Evolutionary conservation across 495 filamentous ascomycete species (phyloP).

Genomic region (Clohesyomyces aquaticus): DNA sequence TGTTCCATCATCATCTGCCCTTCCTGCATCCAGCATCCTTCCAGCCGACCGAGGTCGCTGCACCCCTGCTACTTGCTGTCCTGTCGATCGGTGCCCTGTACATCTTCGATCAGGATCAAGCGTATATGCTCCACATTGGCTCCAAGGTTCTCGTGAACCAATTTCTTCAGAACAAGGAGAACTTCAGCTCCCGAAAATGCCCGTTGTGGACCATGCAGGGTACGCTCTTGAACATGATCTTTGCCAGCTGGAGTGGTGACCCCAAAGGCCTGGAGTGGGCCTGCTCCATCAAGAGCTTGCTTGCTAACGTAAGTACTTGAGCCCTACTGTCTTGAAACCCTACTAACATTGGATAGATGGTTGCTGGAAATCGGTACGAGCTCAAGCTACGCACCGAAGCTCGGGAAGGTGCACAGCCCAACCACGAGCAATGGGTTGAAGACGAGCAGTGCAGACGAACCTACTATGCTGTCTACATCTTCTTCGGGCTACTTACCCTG

Average conservation of each 20-base stretch:
- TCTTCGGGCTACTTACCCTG: slow-evolving; percentile 93
- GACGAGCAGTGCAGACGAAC: slow-evolving; percentile 96
- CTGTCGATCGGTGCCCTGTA: slow-evolving; percentile 96
- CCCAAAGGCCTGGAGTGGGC: slow-evolving; percentile 98
- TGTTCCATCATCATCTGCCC: slow-evolving; percentile 96
- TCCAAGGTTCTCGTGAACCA: slow-evolving; percentile 96
- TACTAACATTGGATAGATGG: slow-evolving; percentile 63
- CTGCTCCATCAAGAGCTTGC: slow-evolving; percentile 94
- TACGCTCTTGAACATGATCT: slow-evolving; percentile 96
- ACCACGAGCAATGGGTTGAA: slow-evolving; percentile 90
- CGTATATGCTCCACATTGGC: slow-evolving; percentile 94
- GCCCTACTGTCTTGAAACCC: neutral
- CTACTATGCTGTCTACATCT: slow-evolving; percentile 99
- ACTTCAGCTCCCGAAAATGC: slow-evolving; percentile 98
- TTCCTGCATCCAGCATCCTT: slow-evolving; percentile 96
- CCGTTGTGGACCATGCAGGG: slow-evolving; percentile 98
- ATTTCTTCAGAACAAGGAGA: slow-evolving; percentile 96
- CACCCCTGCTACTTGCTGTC: slow-evolving; percentile 85
- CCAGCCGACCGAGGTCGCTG: slow-evolving; percentile 72
- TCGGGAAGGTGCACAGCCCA: slow-evolving; percentile 75
- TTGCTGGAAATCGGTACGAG: slow-evolving; percentile 95
- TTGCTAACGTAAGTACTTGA: slow-evolving; percentile 69
- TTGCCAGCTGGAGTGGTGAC: slow-evolving; percentile 99
- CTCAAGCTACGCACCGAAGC: slow-evolving; percentile 88
- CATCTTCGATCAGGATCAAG: slow-evolving; percentile 94